Conservation (phyloP, 768 basidiomycete species). For the Collybia sordida region DNA sequence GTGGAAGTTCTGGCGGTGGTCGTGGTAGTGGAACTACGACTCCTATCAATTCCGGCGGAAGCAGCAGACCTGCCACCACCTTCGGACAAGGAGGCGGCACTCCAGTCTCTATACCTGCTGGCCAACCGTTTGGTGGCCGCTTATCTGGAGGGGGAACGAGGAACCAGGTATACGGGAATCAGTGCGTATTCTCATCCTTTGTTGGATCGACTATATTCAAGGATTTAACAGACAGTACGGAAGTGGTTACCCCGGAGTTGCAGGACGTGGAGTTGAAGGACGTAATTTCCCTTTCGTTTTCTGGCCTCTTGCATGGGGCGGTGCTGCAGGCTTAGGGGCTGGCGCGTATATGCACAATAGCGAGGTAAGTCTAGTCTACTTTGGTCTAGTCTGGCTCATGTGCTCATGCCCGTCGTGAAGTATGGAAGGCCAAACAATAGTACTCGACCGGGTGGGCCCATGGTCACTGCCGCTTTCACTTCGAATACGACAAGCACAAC, state of each 20-base stretch:
- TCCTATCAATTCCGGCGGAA: conserved; percentile 11
- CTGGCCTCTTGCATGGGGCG: conserved; percentile 56
- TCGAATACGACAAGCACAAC: conserved; percentile 35
- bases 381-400: not conserved
- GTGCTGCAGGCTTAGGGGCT: conserved; percentile 16
- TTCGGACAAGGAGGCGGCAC: conserved; percentile 22
- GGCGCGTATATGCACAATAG: conserved; percentile 22
- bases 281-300: conserved; percentile 54
- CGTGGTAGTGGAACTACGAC: conserved; percentile 4
- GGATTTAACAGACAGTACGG: conserved; percentile 42
- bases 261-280: conserved; percentile 37
- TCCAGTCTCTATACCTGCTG: conserved; percentile 31
- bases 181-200: conserved; percentile 22
- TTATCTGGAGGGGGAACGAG: conserved; percentile 46
- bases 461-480: conserved; percentile 35
- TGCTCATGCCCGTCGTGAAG: conserved; percentile 23
- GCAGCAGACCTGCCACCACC: conserved; percentile 12
- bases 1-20: conserved; percentile 6
- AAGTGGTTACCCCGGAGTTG: conserved; percentile 51
- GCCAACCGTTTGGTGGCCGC: conserved; percentile 39
- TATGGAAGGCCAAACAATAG: conserved; percentile 44
- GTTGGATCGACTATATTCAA: too few relatives aligned
- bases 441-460: conserved; percentile 46
- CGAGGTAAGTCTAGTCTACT: conserved; percentile 36
- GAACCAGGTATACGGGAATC: conserved; percentile 34